Percentiles rank a stretch among this genome's conserved stretches.
phyloP scores from a whole-genome alignment of 1,139 yeast genomes.

The Suhomyces taliae region DNA sequence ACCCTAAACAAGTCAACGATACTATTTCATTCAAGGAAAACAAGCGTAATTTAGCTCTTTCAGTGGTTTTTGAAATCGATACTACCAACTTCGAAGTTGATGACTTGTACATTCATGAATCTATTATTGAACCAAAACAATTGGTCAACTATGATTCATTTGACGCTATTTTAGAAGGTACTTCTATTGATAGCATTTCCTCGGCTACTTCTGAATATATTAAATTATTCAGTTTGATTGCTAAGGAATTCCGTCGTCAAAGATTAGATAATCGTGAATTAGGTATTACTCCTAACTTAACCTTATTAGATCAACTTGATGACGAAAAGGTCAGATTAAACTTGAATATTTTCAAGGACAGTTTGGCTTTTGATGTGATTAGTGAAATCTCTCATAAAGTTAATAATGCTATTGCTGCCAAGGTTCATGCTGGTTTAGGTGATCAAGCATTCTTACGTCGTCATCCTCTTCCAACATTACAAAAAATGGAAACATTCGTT shows the following conservation, averaged over 20 bases:
- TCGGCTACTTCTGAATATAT: conserved; percentile 69
- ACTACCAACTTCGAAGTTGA: conserved; percentile 71
- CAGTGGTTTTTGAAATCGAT: conserved; percentile 81
- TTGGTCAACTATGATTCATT: conserved; percentile 52
- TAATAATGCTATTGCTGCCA: conserved; percentile 83
- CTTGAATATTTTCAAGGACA: conserved; percentile 70
- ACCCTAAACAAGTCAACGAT: conserved; percentile 66
- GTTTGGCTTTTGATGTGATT: conserved; percentile 58
- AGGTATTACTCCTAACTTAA: conserved; percentile 55
- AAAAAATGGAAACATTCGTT: conserved; percentile 78
- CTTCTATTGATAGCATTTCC: conserved; percentile 33
- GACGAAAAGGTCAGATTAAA: conserved; percentile 76
- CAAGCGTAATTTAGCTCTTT: conserved; percentile 65
- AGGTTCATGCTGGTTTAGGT: conserved; percentile 72
- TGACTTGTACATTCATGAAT: conserved; percentile 76
- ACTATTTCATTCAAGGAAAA: conserved; percentile 63
- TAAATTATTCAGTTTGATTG: conserved; percentile 61
- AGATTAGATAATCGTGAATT: conserved; percentile 56
- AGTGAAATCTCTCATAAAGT: conserved; percentile 80
- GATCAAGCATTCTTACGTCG: conserved; percentile 83
- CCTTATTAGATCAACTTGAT: conserved; percentile 77
- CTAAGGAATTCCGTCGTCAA: conserved; percentile 72
- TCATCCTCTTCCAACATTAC: conserved; percentile 80
- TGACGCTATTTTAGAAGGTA: conserved; percentile 47
- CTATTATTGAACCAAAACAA: conserved; percentile 63